These are phyloP conservation scores for Penicillium rolfsii DNA, from an alignment of 2,329 filamentous ascomycete genomes.

Conservation along the genomic window DNA sequence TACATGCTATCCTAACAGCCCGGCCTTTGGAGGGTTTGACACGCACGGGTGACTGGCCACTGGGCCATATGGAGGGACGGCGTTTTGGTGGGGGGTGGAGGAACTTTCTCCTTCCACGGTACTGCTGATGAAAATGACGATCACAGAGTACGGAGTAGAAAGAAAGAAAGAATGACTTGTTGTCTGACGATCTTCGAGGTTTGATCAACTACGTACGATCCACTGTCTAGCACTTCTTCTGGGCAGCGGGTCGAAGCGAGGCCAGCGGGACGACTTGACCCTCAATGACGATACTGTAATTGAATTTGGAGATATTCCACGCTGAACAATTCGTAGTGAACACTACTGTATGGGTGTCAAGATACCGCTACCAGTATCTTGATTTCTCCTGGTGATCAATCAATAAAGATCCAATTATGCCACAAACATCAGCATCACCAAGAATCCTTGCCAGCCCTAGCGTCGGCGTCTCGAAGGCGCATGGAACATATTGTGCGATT, in stretches of 20 bases:
- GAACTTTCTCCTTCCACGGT: not conserved
- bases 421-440: not conserved
- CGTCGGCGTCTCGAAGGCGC: not conserved
- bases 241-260: conserved; percentile 3
- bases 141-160: no score
- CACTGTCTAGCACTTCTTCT: not conserved
- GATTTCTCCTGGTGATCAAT: no score
- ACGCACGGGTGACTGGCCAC: not conserved
- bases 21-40: conserved; percentile 7
- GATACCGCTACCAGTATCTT: not conserved
- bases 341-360: not conserved
- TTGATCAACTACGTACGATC: not conserved
- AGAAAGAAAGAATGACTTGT: not conserved
- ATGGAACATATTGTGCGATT: not conserved
- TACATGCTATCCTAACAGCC: not conserved
- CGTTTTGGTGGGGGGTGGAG: not conserved
- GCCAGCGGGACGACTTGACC: not conserved
- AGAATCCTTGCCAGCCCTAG: not conserved
- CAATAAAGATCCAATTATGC: no score
- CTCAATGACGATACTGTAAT: not conserved
- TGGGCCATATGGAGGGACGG: not conserved
- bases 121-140: not conserved
- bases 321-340: no score
- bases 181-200: not conserved
- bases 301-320: not conserved